Conservation (phyloP, 805 yeast species). For the Teunomyces pallodes region DNA sequence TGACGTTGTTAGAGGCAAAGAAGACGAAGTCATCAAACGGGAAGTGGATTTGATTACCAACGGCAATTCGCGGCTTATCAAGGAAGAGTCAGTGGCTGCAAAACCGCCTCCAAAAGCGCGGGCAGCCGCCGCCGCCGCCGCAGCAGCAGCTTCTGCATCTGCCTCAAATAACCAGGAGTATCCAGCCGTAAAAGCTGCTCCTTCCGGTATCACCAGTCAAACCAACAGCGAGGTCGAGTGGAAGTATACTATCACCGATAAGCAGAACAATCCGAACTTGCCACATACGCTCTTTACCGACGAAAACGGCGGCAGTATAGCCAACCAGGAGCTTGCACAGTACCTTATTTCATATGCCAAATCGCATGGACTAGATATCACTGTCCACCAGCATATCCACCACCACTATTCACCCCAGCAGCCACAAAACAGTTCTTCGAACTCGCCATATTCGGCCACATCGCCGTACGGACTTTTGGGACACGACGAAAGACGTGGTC, state of each 20-base stretch:
- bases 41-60: constrained; percentile 56
- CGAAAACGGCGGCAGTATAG: constrained; percentile 47
- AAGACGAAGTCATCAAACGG: constrained; percentile 49
- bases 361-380: constrained; percentile 53
- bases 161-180: neutral
- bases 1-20: constrained; percentile 66
- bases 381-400: constrained; percentile 84
- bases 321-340: constrained; percentile 53
- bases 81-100: too few species aligned
- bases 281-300: constrained; percentile 22
- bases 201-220: constrained; percentile 2
- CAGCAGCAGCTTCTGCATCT: neutral
- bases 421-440: constrained; percentile 5
- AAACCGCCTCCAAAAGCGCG: neutral
- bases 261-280: constrained; percentile 34
- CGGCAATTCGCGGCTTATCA: constrained; percentile 10
- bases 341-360: constrained; percentile 60
- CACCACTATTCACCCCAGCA: constrained; percentile 55
- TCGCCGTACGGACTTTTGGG: constrained; percentile 10
- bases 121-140: neutral
- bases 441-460: constrained; percentile 3
- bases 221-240: constrained; percentile 48
- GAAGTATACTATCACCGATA: constrained; percentile 48
- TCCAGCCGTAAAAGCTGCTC: neutral
- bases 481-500: neutral